These are phyloP conservation scores for Aspergillus sp. DNA, from an alignment of 2,329 filamentous ascomycete genomes.

Conservation along the genomic window DNA sequence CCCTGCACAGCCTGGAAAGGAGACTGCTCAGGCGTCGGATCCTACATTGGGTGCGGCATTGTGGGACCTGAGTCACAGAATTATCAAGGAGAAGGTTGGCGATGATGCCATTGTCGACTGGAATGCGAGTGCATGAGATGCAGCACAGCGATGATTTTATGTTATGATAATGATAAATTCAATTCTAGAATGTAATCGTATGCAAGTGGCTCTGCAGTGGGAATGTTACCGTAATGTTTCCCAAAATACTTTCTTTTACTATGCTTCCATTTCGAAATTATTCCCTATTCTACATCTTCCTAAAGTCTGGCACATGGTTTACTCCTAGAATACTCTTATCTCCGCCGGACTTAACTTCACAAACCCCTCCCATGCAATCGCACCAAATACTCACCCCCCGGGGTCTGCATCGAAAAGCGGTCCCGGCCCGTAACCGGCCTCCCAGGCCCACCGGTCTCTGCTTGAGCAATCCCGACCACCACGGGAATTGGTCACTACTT, in stretches of 20 bases:
- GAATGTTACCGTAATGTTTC: too few relatives aligned
- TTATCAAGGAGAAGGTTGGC: slow-evolving; percentile 47
- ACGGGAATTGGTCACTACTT: not conserved
- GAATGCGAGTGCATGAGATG: slow-evolving; percentile 20
- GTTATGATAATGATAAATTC: too few relatives aligned
- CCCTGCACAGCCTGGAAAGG: slow-evolving; percentile 41
- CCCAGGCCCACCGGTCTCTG: not conserved
- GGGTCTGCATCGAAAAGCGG: not conserved
- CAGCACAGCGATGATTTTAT: too few relatives aligned
- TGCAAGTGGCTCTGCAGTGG: too few relatives aligned
- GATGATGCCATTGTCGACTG: slow-evolving; percentile 42
- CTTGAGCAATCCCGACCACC: not conserved
- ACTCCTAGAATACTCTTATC: too few relatives aligned
- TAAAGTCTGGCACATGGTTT: too few relatives aligned
- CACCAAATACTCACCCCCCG: not conserved
- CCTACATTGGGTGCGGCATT: slow-evolving; percentile 40
- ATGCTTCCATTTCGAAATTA: too few relatives aligned
- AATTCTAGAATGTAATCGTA: too few relatives aligned
- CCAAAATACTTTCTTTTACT: too few relatives aligned
- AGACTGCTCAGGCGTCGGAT: slow-evolving; percentile 43
- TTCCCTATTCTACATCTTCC: too few relatives aligned
- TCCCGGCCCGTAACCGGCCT: slow-evolving; percentile 7
- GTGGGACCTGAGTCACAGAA: slow-evolving; percentile 43
- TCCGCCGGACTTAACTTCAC: too few relatives aligned
- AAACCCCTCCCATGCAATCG: not conserved